Conservation (phyloP, 805 yeast genomes). For the Lipomyces oligophaga region DNA sequence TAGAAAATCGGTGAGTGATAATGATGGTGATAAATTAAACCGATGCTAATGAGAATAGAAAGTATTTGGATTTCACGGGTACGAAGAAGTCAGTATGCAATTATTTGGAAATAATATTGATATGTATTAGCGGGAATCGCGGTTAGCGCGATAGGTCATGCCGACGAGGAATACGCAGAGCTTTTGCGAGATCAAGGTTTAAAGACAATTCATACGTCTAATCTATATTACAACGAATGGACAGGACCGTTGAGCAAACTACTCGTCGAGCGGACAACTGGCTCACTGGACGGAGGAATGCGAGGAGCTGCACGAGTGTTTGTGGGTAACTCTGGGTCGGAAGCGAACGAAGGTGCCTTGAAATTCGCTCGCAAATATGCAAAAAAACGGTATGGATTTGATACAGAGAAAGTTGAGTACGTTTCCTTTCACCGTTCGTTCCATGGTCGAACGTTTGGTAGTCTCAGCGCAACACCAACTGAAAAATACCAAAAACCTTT, state of each 20-base stretch:
- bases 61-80: constrained; percentile 84
- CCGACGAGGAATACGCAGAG: constrained; percentile 67
- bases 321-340: constrained; percentile 70
- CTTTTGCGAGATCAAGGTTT: constrained; percentile 68
- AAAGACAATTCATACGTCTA: constrained; percentile 77
- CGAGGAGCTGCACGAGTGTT: constrained; percentile 65
- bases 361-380: constrained; percentile 82
- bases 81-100: too few relatives aligned
- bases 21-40: too few relatives aligned
- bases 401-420: constrained; percentile 56
- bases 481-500: constrained; percentile 91
- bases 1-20: constrained; percentile 47
- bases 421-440: constrained; percentile 86
- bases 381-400: constrained; percentile 40
- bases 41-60: constrained; percentile 30
- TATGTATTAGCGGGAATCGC: constrained; percentile 79
- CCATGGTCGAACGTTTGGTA: constrained; percentile 95
- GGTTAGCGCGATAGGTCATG: constrained; percentile 91
- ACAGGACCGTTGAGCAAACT: constrained; percentile 74
- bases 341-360: constrained; percentile 75
- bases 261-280: constrained; percentile 63
- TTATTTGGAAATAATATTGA: background rate
- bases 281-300: constrained; percentile 82
- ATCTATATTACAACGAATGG: constrained; percentile 78
- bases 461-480: constrained; percentile 87